Base-by-base conservation (phyloP, 2,329 filamentous ascomycete species). In the Xylariales sp. region DNA sequence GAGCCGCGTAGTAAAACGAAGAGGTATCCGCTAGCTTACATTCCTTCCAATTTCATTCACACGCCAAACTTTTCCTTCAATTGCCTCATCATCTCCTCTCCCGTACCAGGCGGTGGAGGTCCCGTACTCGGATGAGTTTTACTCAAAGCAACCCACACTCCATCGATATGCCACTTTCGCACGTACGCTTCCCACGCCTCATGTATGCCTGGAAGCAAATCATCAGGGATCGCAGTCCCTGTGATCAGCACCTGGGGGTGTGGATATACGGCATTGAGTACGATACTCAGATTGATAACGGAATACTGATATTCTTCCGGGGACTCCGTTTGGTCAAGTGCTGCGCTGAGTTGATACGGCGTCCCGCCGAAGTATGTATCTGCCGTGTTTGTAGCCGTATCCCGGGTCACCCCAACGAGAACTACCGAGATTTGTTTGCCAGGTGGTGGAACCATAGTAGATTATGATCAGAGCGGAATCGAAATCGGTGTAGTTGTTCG, bases 241-340 rank as follows among this genome's bases (percentile, higher is more conserved):
- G 32, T 38, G 10, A 45, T 10, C 8, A 45, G 38, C 8, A 34
- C 16, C 12, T 33, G 24, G 3, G 38, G 43, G 8, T 33, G 27
- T 5, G 43, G 38, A 9, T 42, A 29, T 2, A 45, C 32, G 11
- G 38, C 31, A 28, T 45, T 45, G 15, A 42, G 38, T 15, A 42
- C 33, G 10, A 42, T 28, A 21, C 38, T 38, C 7, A 45, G 25
- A 16, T 45, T 41, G 11, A 31, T 19, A 4, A 38, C 31, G 14
- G 31, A 29, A 31, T 40, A 40, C 25, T 40, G 37, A 16, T 35
- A 32, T 10, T 20, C 7, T 6, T 10, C 31, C 2, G 31, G 37
- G 7, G 42, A 44, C 16, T 44, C 42, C 4, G 18, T 28, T 15
- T 21, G 18, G 31, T 44, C 42, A 22, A 44, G 24, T 16, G 35